These are phyloP conservation scores for Neckera pumila DNA, from an alignment of 225 moss, liverwort and hornwort genomes.

Conservation along the genomic window DNA sequence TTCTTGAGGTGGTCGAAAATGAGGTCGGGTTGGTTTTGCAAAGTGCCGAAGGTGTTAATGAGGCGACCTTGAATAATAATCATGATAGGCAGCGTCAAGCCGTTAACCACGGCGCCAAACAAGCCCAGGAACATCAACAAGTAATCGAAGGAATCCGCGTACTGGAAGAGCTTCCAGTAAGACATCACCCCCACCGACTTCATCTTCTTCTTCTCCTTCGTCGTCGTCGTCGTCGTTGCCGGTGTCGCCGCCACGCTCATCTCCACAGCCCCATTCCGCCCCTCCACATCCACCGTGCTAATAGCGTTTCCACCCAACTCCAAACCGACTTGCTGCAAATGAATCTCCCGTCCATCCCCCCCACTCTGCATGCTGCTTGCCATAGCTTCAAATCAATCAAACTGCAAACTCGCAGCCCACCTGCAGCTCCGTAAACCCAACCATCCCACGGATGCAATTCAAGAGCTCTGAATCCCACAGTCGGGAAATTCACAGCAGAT, in stretches of 20 bases:
- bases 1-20: constrained; percentile 7
- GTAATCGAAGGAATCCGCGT: constrained; percentile 46
- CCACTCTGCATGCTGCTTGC: neutral
- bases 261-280: neutral
- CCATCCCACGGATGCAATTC: neutral
- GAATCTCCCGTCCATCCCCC: neutral
- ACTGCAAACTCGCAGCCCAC: neutral
- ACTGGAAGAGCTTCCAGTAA: constrained; percentile 36
- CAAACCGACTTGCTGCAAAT: constrained; percentile 3
- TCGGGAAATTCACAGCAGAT: neutral
- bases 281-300: neutral
- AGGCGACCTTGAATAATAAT: constrained; percentile 40
- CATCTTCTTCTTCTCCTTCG: neutral
- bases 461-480: neutral
- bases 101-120: constrained; percentile 36
- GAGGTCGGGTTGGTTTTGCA: neutral
- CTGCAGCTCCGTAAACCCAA: neutral
- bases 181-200: neutral
- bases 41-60: constrained; percentile 35
- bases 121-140: constrained; percentile 48
- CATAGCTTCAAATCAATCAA: neutral
- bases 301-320: constrained; percentile 22
- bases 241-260: neutral
- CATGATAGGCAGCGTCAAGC: constrained; percentile 31
- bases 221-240: neutral